Evolutionary conservation across 345 rosid genomes (phyloP).

Genomic region (Pistacia atlantica): DNA sequence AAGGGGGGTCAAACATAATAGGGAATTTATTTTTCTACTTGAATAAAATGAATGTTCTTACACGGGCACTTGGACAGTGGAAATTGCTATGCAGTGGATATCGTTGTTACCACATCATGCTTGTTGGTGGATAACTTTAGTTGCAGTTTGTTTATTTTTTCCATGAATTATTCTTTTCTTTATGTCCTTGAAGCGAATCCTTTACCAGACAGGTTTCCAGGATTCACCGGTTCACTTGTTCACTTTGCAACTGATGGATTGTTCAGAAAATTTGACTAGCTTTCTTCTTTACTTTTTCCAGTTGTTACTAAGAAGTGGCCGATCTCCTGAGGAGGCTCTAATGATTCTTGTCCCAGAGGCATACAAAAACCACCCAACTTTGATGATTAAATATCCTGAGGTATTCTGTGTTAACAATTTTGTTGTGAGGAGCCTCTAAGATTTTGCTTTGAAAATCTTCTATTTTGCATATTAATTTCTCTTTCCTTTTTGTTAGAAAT

Average conservation of each 20-base stretch:
- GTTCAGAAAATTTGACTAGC: constrained; percentile 13
- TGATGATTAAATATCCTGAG: constrained; percentile 88
- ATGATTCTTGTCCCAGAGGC: constrained; percentile 99
- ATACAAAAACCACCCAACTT: constrained; percentile 94
- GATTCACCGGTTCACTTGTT: background rate
- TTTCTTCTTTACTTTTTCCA: constrained; percentile 31
- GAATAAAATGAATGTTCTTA: background rate
- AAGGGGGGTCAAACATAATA: background rate
- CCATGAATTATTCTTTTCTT: background rate
- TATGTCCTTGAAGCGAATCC: background rate
- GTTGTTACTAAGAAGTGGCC: constrained; percentile 93
- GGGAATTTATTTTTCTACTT: background rate
- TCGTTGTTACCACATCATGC: background rate
- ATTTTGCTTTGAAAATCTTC: background rate
- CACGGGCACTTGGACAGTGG: background rate
- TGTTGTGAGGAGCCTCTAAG: background rate
- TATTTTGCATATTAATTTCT: background rate
- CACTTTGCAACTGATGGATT: background rate
- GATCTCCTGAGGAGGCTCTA: constrained; percentile 84
- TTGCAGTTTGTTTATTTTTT: too few relatives aligned
- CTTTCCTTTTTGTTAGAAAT: background rate
- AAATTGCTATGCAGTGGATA: background rate
- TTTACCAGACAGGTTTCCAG: background rate
- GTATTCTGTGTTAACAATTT: constrained; percentile 34
- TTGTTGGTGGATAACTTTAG: background rate